Evolutionary conservation across 352 stramenopile species (phyloP), one percentile per base, ranked within the genome.

Genomic region (Globisporangium lucens): DNA sequence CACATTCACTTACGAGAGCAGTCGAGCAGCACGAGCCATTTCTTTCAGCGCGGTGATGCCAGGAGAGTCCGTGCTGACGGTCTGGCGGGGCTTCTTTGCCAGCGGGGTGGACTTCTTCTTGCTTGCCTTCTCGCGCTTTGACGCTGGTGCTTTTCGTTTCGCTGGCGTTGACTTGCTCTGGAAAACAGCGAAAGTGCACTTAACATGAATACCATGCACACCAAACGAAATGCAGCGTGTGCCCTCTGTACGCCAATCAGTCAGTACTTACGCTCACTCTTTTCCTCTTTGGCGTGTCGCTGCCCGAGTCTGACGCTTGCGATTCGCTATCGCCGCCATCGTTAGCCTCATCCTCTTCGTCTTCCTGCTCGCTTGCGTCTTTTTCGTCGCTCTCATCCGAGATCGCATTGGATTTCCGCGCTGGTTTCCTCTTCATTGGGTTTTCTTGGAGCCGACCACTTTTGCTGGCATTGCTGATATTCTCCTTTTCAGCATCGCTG

Each of bases 21-120:
- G 58, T 1, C 87, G 81, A 29, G 85, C 84, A 4, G 80, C 86
- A 3, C 82, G 82, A 7, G 82, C 85, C 12, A 95, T 57, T 63
- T 91, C 80, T 56, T 93, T 95, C 17, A 95, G 76, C 12, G 79
- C 65, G 12, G 75, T 69, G 27, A 94, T 57, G 4, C 87, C 85
- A 0, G 75, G 68, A 6, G 85, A 72, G 20, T 92, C 79, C 2
- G 47, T n/a, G 13, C 63, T 36, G 51, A 24, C 51, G 20, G 10
- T 65, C 61, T 72, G 53, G 3, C 38, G 59, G 20, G 9, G 17
- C 38, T 75, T 83, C 52, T 82, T 89, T 9, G 33, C 38, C 1
- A 69, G 35, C 35, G 63, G 56, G 2, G 51, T 22, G 20, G 12
- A 27, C 8, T 56, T 65, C 24, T 70, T 73, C 27, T 69, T 74